Evolutionary conservation across 768 basidiomycete species (phyloP), one percentile per base, ranked within the genome.

Genomic region (Macrolepiota albuminosa): DNA sequence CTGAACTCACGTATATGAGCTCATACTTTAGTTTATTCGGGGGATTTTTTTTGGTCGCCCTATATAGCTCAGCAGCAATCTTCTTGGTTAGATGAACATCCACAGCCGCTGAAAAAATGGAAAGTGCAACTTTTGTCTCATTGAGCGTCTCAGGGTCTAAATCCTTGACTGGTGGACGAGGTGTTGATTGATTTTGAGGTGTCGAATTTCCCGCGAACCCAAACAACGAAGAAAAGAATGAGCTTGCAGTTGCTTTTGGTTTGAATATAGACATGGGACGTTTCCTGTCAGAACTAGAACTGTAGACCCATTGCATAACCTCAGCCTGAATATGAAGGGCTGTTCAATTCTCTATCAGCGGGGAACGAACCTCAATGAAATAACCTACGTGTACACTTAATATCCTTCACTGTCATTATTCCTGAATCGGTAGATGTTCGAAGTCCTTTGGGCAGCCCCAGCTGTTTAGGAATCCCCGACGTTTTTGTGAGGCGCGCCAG

Each of bases 21-120:
- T 90, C 85, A 57, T 91, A 89, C 57, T 80, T 85, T 69, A 95
- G 82, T 54, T 77, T 82, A 5, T 73, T 75, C 0, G 96, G 96
- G 0, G 93, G 90, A 57, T 91, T 87, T 78, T 99, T 99, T 82
- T 98, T 98, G 11, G 95, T 99, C 0, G 93, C 91, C 60, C 96
- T 80, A 60, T 89, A 82, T 37, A 98, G 76, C 71, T 98, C 96
- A 9, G 76, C 71, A 2, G 83, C 77, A 51, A 89, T 75, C 67
- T 88, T 90, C 71, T 83, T 80, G 62, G 84, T 84, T 18, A 91
- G 70, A 46, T 73, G 78, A 21, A 92, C 87, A 48, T 80, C 79
- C 14, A 91, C 81, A 40, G 85, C 79, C 2, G 86, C 88, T 9
- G 86, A 80, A 67, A 85, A 89, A 46, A 90, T 81, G 1, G 84